These are phyloP conservation scores for Saururus chinensis DNA, from an alignment of 164 flowering plant genomes.

Conservation along the genomic window DNA sequence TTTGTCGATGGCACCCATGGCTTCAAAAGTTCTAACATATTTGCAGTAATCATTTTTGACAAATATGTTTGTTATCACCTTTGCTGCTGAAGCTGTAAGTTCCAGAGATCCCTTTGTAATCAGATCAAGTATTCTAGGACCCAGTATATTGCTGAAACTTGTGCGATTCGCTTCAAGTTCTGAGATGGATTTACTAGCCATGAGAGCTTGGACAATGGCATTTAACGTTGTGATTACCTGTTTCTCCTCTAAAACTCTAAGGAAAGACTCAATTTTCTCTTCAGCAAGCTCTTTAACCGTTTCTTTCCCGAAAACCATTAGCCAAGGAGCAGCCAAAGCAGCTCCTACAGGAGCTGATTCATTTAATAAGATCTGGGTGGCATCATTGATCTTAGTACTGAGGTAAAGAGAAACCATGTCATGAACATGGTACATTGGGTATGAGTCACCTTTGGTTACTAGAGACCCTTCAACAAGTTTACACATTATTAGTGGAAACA, in stretches of 20 bases:
- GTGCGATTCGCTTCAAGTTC: slow-evolving; percentile 34
- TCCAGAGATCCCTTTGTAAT: slow-evolving; percentile 18
- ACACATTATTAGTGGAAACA: slow-evolving; percentile 35
- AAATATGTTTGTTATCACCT: slow-evolving; percentile 25
- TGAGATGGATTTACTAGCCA: slow-evolving; percentile 39
- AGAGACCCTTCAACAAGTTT: slow-evolving; percentile 45
- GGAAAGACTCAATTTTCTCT: slow-evolving; percentile 18
- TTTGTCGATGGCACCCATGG: slow-evolving; percentile 21
- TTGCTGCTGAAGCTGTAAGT: slow-evolving; percentile 24
- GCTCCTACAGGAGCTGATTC: slow-evolving; percentile 15
- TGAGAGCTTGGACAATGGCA: slow-evolving; percentile 26
- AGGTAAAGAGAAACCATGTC: slow-evolving; percentile 42
- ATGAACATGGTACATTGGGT: slow-evolving; percentile 30
- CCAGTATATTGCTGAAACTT: slow-evolving; percentile 29
- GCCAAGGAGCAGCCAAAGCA: slow-evolving; percentile 34
- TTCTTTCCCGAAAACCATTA: slow-evolving; percentile 34
- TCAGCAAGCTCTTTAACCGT: slow-evolving; percentile 17
- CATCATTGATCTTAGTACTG: slow-evolving; percentile 24
- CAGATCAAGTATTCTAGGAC: slow-evolving; percentile 23
- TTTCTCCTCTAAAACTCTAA: slow-evolving; percentile 21
- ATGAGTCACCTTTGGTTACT: slow-evolving; percentile 26
- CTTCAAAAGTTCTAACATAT: slow-evolving; percentile 27
- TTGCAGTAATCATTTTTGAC: slow-evolving; percentile 18
- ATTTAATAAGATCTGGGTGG: slow-evolving; percentile 18
- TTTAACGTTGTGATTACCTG: slow-evolving; percentile 22